Conservation (phyloP, 1,284 basidiomycete genomes). For the Ustilago curta region DNA sequence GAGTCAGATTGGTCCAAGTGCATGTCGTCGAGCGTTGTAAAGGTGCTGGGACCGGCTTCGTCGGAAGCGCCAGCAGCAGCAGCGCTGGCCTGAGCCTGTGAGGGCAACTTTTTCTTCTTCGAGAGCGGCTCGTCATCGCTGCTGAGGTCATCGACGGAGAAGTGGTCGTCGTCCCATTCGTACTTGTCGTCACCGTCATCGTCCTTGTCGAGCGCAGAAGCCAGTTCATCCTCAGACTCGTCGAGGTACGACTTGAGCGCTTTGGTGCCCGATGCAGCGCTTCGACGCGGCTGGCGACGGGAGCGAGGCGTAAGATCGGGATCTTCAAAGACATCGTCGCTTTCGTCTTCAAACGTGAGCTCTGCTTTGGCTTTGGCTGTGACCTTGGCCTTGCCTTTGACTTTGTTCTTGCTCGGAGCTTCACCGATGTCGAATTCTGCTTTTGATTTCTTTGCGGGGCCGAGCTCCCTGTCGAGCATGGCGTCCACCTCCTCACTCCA, state of each 20-base stretch:
- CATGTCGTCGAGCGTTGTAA: slow-evolving; percentile 23
- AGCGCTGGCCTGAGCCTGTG: background rate
- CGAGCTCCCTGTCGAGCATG: slow-evolving; percentile 23
- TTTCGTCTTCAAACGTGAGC: slow-evolving; percentile 26
- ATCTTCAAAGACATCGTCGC: slow-evolving; percentile 34
- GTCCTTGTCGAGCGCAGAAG: slow-evolving; percentile 8
- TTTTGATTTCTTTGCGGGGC: slow-evolving; percentile 3
- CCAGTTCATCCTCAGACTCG: slow-evolving; percentile 17
- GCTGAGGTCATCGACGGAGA: slow-evolving; percentile 19
- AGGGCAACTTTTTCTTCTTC: slow-evolving; percentile 12
- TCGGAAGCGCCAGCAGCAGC: background rate
- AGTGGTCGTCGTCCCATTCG: slow-evolving; percentile 15
- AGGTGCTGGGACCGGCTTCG: slow-evolving; percentile 35
- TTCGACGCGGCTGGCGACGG: slow-evolving; percentile 39
- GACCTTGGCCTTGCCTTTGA: slow-evolving; percentile 29
- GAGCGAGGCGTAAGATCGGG: slow-evolving; percentile 26
- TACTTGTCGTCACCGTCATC: slow-evolving; percentile 14
- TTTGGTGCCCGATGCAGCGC: slow-evolving; percentile 20
- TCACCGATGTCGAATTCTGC: slow-evolving; percentile 9
- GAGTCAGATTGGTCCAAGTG: slow-evolving; percentile 20
- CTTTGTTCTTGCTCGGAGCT: slow-evolving; percentile 9
- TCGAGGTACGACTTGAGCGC: slow-evolving; percentile 13
- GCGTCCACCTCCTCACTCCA: slow-evolving; percentile 27
- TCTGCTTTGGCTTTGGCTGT: slow-evolving; percentile 31
- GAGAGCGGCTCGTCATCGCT: slow-evolving; percentile 41